Conservation (phyloP, 306 rosid species). For the Quercus mongolica region DNA sequence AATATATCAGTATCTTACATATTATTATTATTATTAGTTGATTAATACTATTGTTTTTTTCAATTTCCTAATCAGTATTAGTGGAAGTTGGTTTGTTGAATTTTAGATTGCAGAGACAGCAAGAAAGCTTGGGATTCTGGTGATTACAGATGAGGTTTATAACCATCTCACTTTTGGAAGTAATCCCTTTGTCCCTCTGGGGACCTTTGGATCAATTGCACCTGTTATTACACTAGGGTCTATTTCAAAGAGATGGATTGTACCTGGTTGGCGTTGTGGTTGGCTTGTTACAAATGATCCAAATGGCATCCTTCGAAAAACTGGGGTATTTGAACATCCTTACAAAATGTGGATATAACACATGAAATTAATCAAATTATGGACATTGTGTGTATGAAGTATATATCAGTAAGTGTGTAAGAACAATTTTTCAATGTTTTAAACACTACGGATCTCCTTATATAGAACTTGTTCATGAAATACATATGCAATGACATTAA, state of each 20-base stretch:
- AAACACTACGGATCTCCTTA: too few relatives aligned
- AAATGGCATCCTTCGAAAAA: conserved; percentile 20
- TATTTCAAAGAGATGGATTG: conserved; percentile 41
- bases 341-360: too few relatives aligned
- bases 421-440: too few relatives aligned
- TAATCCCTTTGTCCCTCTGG: conserved; percentile 45
- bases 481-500: background rate
- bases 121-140: conserved; percentile 41
- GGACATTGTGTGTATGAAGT: too few relatives aligned
- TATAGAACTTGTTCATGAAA: background rate
- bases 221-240: conserved; percentile 53
- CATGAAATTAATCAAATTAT: too few relatives aligned
- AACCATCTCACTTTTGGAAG: conserved; percentile 33
- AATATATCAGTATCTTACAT: too few relatives aligned
- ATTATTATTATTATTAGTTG: background rate
- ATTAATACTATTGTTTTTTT: background rate
- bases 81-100: background rate
- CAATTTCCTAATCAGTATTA: background rate
- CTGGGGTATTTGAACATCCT: conserved; percentile 24
- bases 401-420: too few relatives aligned
- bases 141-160: conserved; percentile 47
- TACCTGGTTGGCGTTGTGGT: conserved; percentile 57
- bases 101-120: conserved; percentile 49
- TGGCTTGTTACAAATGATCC: conserved; percentile 43
- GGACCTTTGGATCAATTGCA: conserved; percentile 30